Evolutionary conservation across 495 filamentous ascomycete species (phyloP), one percentile per base, ranked within the genome.

Genomic region (Trichocladium uniseriatum): DNA sequence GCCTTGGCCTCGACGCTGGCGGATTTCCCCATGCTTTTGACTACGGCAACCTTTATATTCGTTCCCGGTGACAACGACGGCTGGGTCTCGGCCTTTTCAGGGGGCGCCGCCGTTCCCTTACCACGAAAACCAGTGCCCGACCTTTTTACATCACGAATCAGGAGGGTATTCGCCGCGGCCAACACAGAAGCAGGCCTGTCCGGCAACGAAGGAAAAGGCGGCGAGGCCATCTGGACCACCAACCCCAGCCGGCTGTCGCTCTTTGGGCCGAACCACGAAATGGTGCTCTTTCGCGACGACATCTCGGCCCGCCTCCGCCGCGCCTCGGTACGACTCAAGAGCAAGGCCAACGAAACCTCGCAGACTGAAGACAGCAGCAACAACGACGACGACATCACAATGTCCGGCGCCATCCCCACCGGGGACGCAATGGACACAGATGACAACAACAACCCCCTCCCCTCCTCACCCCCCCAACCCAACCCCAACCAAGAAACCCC

Each of bases 1-100:
- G 76, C 79, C 5, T 77, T 98, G 15, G 90, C 92, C 2, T 78
- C 82, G 14, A 76, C 85, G 1, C 69, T 98, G n/a, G 73, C 85
- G 7, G 89, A 97, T 36, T 95, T 87, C 64, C 89, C 86, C n/a
- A 73, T 75, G 0, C 70, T 97, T 6, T 74, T 95, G n/a, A 80
- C 82, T 29, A 70, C 75, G 16, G 81, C 86, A 2, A 90, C 86
- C 0, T 94, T 95, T 55, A 67, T 95, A 11, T 95, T 97, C 56
- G 84, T 98, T 0, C 92, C 92, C 2, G 91, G 91, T 35, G 91
- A 96, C 61, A 94, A 94, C 63, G 92, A 98, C 61, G 88, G 89
- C 10, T 98, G 92, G 92, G 67, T 70, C 2, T 91, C 88, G 0
- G 77, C 87, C 3, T 95, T 95, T 65, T 83, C 83, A 2, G 82